These are phyloP conservation scores for Neoarthrinium moseri DNA, from an alignment of 2,329 filamentous ascomycete species.

Conservation along the genomic window DNA sequence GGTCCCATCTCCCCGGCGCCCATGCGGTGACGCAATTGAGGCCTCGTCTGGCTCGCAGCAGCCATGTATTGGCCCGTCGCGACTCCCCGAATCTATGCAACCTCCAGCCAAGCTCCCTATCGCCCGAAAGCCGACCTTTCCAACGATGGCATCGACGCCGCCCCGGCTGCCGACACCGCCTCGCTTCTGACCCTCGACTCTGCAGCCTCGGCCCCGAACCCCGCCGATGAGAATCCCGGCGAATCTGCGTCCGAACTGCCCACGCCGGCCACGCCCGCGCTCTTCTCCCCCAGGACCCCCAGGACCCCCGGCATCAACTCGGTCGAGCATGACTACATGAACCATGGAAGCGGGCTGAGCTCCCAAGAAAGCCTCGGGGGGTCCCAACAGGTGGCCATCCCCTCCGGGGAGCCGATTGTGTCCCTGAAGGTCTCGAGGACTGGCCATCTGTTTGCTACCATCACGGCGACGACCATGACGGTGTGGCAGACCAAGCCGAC, in stretches of 20 bases:
- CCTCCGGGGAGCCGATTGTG: conserved; percentile 62
- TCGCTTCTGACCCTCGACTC: conserved; percentile 23
- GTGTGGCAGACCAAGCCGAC: conserved; percentile 98
- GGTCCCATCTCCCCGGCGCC: conserved; percentile 8
- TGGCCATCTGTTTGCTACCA: conserved; percentile 81
- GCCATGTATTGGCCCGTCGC: conserved; percentile 91
- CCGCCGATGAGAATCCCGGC: conserved; percentile 23
- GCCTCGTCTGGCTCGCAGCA: conserved; percentile 29
- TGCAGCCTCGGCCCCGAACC: conserved; percentile 14
- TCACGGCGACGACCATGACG: conserved; percentile 82
- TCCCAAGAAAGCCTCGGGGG: conserved; percentile 23
- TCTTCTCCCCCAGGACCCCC: conserved; percentile 55
- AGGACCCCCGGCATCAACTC: conserved; percentile 57
- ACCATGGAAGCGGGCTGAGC: conserved; percentile 27
- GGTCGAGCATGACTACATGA: conserved; percentile 52
- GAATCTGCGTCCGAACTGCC: conserved; percentile 34
- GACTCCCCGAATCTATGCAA: conserved; percentile 79
- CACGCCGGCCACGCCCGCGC: conserved; percentile 31
- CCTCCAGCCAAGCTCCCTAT: conserved; percentile 60
- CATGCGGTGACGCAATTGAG: conserved; percentile 27
- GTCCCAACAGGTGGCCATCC: conserved; percentile 36
- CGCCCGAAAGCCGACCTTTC: conserved; percentile 49
- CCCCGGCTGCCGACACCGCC: conserved; percentile 33
- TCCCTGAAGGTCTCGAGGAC: conserved; percentile 75
- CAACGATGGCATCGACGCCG: conserved; percentile 57